A percentile compares a stretch with the other conserved stretches of the same genome.
These are phyloP conservation scores for Phytopythium helicoides DNA, from an alignment of 352 stramenopile genomes.

Conservation along the genomic window DNA sequence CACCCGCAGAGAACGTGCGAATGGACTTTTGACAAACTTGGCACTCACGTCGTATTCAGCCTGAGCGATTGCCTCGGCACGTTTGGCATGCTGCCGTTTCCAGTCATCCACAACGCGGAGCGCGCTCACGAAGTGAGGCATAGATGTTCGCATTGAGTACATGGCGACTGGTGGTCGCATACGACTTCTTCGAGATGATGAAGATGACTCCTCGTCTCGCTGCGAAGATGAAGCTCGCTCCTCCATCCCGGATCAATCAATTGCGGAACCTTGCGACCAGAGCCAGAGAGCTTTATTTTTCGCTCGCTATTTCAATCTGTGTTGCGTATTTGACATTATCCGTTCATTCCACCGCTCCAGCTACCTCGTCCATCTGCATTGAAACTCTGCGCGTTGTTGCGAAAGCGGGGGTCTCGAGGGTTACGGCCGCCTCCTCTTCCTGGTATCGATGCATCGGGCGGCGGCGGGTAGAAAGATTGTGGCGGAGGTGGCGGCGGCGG, in stretches of 20 bases:
- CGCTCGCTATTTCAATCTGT: too few species aligned
- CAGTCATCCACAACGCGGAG: constrained; percentile 67
- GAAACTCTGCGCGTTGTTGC: too few species aligned
- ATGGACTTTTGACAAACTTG: constrained; percentile 78
- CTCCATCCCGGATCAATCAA: not conserved
- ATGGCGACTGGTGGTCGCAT: constrained; percentile 7
- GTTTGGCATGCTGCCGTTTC: constrained; percentile 62
- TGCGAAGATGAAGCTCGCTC: not conserved
- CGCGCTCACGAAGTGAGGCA: constrained; percentile 79
- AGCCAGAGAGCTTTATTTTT: too few species aligned
- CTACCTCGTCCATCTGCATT: too few species aligned
- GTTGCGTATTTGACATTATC: too few species aligned
- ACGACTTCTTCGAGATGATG: not conserved
- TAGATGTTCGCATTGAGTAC: constrained; percentile 67
- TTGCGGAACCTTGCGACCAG: too few species aligned
- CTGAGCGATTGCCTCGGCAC: constrained; percentile 48
- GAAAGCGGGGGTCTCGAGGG: constrained; percentile 4
- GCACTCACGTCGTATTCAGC: constrained; percentile 62
- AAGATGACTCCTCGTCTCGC: not conserved
- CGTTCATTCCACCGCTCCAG: too few species aligned
- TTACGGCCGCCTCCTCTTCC: constrained; percentile 2
- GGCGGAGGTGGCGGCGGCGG: not conserved
- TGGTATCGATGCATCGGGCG: not conserved
- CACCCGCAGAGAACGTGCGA: constrained; percentile 54
- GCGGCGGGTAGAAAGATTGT: not conserved